These are phyloP conservation scores for Tricholoma sp. DNA, from an alignment of 768 basidiomycete species.

Conservation along the genomic window DNA sequence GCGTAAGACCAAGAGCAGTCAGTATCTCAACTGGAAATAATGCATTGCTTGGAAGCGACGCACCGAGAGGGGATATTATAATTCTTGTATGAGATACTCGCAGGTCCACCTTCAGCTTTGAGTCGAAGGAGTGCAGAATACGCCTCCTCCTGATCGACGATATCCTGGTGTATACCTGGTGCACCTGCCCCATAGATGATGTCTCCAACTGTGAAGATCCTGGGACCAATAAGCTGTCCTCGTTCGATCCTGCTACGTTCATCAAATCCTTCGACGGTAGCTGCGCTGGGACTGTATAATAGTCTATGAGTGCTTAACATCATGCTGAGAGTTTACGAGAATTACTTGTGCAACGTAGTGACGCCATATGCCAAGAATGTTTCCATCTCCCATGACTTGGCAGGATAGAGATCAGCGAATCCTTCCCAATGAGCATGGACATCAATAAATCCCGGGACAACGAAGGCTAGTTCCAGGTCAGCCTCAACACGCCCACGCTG, in stretches of 20 bases:
- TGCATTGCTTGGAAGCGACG: conserved; percentile 8
- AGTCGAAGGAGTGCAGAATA: conserved; percentile 60
- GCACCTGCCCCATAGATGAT: conserved; percentile 55
- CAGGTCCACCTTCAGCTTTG: conserved; percentile 67
- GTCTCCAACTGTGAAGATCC: conserved; percentile 67
- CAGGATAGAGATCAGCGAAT: conserved; percentile 45
- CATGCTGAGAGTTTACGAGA: conserved; percentile 1
- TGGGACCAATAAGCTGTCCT: conserved; percentile 63
- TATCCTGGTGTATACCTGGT: conserved; percentile 51
- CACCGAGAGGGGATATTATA: conserved; percentile 68
- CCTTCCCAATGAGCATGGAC: conserved; percentile 75
- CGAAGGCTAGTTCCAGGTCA: conserved; percentile 39
- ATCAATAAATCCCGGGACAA: conserved; percentile 72
- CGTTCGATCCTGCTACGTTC: conserved; percentile 68
- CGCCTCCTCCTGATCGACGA: conserved; percentile 58
- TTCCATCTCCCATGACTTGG: conserved; percentile 70
- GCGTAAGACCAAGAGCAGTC: not conserved
- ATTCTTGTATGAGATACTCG: conserved; percentile 74
- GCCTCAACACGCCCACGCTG: not conserved
- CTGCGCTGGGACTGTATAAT: conserved; percentile 52
- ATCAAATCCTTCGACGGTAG: conserved; percentile 55
- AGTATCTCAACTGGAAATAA: not conserved
- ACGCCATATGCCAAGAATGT: conserved; percentile 75
- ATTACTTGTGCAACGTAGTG: conserved; percentile 73
- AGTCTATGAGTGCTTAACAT: not conserved